Percentiles rank a stretch among this genome's conserved stretches.
These are phyloP conservation scores for Catenaria anguillulae DNA, from an alignment of 371 early-diverging fungal species.

Conservation along the genomic window DNA sequence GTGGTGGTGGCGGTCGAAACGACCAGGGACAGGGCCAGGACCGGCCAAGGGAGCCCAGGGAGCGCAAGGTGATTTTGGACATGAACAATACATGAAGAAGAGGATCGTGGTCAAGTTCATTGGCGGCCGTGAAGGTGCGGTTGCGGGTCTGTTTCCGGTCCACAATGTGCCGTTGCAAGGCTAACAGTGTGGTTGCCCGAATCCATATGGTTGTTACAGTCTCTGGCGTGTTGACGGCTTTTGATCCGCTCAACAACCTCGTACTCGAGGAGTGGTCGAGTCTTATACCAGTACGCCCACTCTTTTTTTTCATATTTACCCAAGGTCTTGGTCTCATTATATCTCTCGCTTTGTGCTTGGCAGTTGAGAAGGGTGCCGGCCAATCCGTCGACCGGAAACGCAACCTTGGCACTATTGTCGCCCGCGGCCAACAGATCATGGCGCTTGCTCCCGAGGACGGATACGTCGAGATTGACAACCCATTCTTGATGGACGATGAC, in stretches of 20 bases:
- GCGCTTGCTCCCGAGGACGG: conserved; percentile 85
- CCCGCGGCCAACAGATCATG: conserved; percentile 77
- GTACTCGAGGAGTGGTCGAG: conserved; percentile 84
- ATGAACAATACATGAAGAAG: conserved; percentile 82
- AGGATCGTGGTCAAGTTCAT: conserved; percentile 77
- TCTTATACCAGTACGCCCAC: conserved; percentile 42
- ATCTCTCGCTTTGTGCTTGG: too few species aligned
- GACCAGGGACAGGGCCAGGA: conserved; percentile 23
- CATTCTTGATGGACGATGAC: conserved; percentile 42
- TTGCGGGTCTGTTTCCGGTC: background rate
- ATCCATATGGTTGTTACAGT: too few species aligned
- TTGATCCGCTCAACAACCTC: conserved; percentile 79
- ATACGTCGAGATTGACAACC: conserved; percentile 77
- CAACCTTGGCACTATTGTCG: conserved; percentile 81
- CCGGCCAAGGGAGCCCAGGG: conserved; percentile 19
- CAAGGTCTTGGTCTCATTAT: background rate
- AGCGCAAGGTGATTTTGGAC: conserved; percentile 48
- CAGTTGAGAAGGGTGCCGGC: too few species aligned
- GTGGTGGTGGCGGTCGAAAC: conserved; percentile 25
- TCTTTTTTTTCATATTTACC: background rate
- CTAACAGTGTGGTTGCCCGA: background rate
- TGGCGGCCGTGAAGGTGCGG: conserved; percentile 93
- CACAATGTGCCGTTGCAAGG: background rate
- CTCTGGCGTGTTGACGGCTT: conserved; percentile 77
- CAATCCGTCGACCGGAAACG: too few species aligned